Evolutionary conservation across 306 rosid species (phyloP), one percentile per base, ranked within the genome.

Genomic region (Nissolia schottii): DNA sequence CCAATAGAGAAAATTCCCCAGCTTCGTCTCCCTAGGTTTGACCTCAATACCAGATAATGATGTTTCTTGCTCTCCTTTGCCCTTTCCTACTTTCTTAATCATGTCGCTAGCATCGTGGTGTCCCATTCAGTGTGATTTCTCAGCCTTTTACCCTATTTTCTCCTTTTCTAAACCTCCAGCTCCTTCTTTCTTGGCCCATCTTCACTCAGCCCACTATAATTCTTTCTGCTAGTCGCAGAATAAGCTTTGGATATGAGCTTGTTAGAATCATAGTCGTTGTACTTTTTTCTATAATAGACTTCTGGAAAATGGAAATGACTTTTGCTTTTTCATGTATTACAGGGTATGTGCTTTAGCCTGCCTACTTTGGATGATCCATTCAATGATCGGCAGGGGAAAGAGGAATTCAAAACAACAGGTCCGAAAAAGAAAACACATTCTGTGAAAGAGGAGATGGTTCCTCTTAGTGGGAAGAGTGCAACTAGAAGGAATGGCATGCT

Each of bases 261-360:
- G 5, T 45, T 45, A 48, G 41, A 62, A 9, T 62, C 68, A 20
- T 57, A 45, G 59, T 43, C 37, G 14, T 70, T 40, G 27, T 41
- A 35, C 32, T 54, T 22, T 10, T 7, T 69, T 80, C 77, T 37
- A 5, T 23, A 8, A 38, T 66, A 67, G 37, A 60, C 34, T 41
- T 31, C 38, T 7, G 23, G 25, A 73, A 25, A 32, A 40, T 7
- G 23, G 25, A 73, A 25, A 32, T 63, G 53, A 74, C 62, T 55
- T 50, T 69, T 15, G 40, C 49, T 74, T n/a, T 64, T 15, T 66
- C 38, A 3, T 79, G 60, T 43, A 50, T 73, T 77, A 16, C 77
- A 94, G 99, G 99, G 97, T 24, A 91, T 94, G 97, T 94, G 99
- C 79, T 91, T 82, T 81, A 94, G 96, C 75, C 89, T 91, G 60